These are phyloP conservation scores for Ophiostoma ips DNA, from an alignment of 2,329 filamentous ascomycete genomes.

Conservation along the genomic window DNA sequence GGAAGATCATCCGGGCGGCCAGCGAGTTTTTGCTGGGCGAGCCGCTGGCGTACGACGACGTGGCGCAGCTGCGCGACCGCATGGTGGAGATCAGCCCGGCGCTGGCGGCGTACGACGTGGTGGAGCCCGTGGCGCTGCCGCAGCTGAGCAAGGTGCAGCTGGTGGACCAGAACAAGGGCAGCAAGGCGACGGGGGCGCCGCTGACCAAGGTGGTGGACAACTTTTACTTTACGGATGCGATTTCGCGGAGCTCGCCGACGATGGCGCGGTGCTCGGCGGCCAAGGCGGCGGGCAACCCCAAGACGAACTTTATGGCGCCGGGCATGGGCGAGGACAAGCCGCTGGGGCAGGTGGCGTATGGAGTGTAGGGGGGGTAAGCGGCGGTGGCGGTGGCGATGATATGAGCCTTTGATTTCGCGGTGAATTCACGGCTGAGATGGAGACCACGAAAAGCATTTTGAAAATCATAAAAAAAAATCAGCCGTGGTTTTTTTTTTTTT, in stretches of 20 bases:
- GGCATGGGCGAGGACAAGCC: slow-evolving; percentile 51
- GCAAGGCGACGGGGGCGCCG: slow-evolving; percentile 54
- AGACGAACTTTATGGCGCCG: slow-evolving; percentile 67
- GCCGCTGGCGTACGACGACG: slow-evolving; percentile 83
- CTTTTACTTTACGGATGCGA: slow-evolving; percentile 96
- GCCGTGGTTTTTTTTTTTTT: not conserved
- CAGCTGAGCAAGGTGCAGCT: slow-evolving; percentile 84
- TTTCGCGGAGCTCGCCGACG: slow-evolving; percentile 92
- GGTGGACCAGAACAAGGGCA: slow-evolving; percentile 89
- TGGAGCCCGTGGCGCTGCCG: slow-evolving; percentile 65
- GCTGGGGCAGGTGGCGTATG: slow-evolving; percentile 47
- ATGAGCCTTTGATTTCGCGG: not conserved
- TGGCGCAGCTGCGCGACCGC: slow-evolving; percentile 76
- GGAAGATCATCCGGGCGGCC: slow-evolving; percentile 93
- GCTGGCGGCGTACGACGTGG: slow-evolving; percentile 76
- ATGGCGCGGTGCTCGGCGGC: slow-evolving; percentile 96
- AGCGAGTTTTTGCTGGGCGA: slow-evolving; percentile 84
- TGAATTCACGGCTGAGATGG: too few relatives aligned
- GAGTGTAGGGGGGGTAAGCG: slow-evolving; percentile 26
- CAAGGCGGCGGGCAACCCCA: slow-evolving; percentile 67
- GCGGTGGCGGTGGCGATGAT: too few relatives aligned
- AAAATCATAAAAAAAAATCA: too few relatives aligned
- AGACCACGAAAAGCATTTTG: too few relatives aligned
- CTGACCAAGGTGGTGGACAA: slow-evolving; percentile 82
- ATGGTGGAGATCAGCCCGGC: slow-evolving; percentile 92